phyloP scores from a whole-genome alignment of 306 rosid genomes.

The Cercis canadensis region DNA sequence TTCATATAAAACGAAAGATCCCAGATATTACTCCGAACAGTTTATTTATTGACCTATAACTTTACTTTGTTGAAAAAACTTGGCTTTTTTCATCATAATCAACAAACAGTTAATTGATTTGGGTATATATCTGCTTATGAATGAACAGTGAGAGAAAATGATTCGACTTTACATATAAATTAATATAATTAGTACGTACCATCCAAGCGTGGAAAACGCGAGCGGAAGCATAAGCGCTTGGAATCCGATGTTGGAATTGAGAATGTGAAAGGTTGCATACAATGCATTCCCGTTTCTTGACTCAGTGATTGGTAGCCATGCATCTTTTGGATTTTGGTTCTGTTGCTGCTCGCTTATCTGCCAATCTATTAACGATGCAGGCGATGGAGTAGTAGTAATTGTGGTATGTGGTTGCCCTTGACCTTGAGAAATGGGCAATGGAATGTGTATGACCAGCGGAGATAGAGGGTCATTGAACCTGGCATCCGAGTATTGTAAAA shows the following conservation, averaged over 20 bases:
- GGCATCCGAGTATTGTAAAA: conserved; percentile 3
- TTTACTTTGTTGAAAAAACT: too few relatives aligned
- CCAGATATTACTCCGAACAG: too few relatives aligned
- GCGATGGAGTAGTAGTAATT: not conserved
- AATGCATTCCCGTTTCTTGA: conserved; percentile 59
- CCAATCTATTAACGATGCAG: not conserved
- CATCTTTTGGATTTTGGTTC: conserved; percentile 44
- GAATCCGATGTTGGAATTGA: conserved; percentile 60
- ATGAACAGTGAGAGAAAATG: too few relatives aligned
- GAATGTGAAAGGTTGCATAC: conserved; percentile 49
- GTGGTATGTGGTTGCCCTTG: not conserved
- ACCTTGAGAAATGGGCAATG: not conserved
- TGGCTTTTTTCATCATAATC: too few relatives aligned
- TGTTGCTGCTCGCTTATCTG: not conserved
- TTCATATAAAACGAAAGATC: too few relatives aligned
- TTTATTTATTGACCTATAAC: too few relatives aligned
- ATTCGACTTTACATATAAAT: too few relatives aligned
- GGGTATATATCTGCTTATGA: too few relatives aligned
- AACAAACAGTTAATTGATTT: too few relatives aligned
- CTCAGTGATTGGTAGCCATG: conserved; percentile 70
- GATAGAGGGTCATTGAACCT: conserved; percentile 23
- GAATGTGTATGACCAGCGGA: conserved; percentile 15
- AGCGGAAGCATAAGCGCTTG: conserved; percentile 71
- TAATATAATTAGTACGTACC: conserved; percentile 52
- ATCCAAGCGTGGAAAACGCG: conserved; percentile 72